Evolutionary conservation across 805 yeast species (phyloP).

Genomic region (Lipomyces spencermartinsiae): DNA sequence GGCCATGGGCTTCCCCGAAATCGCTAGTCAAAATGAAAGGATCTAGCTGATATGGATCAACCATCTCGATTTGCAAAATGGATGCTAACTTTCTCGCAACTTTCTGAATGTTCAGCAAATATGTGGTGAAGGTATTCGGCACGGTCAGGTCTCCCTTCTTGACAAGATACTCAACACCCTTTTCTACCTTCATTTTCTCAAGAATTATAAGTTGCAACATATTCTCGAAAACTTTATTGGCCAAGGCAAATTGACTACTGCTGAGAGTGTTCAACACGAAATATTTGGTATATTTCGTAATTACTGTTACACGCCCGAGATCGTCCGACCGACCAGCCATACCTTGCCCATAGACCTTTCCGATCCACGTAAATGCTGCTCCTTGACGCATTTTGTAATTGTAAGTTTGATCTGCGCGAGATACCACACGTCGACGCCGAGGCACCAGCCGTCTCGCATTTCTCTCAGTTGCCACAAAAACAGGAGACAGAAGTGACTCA

Average conservation of each 20-base stretch:
- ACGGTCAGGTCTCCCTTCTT: conserved; percentile 5
- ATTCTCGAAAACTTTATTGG: conserved; percentile 18
- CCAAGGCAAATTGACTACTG: conserved; percentile 17
- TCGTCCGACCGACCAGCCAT: conserved; percentile 62
- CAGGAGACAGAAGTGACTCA: not conserved
- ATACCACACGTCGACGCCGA: not conserved
- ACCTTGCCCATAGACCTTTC: conserved; percentile 56
- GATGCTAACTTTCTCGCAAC: conserved; percentile 8
- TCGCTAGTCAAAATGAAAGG: conserved; percentile 23
- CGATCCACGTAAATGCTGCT: conserved; percentile 16
- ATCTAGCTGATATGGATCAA: conserved; percentile 13
- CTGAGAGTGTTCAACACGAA: conserved; percentile 10
- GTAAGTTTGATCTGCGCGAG: not conserved
- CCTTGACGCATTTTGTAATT: conserved; percentile 5
- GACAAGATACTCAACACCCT: conserved; percentile 4
- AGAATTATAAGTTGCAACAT: conserved; percentile 16
- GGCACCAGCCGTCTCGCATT: conserved; percentile 1
- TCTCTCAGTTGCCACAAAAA: conserved; percentile 2
- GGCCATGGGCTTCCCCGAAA: conserved; percentile 15
- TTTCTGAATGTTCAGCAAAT: conserved; percentile 11
- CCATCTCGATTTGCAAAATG: conserved; percentile 10
- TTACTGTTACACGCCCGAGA: conserved; percentile 80
- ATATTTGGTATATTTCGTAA: conserved; percentile 41
- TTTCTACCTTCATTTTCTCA: conserved; percentile 8
- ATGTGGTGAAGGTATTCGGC: conserved; percentile 2